These are phyloP conservation scores for Didymellaceae sp. DNA, from an alignment of 2,329 filamentous ascomycete genomes.

Conservation along the genomic window DNA sequence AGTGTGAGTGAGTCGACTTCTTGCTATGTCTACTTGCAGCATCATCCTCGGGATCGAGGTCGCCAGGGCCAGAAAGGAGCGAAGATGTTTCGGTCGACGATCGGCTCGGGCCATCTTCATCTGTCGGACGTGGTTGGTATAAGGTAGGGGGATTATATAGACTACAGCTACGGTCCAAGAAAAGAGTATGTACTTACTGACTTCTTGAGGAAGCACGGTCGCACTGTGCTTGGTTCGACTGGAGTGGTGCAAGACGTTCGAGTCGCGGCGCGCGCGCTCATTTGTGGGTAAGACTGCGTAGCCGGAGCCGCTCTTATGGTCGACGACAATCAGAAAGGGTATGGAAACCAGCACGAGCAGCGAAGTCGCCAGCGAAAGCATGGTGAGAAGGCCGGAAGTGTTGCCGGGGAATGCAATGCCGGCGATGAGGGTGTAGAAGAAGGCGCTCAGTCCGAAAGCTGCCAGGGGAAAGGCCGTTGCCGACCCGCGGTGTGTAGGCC, in stretches of 20 bases:
- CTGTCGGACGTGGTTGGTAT: constrained; percentile 45
- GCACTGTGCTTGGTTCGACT: constrained; percentile 53
- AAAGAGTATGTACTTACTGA: constrained; percentile 63
- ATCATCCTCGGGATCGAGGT: constrained; percentile 55
- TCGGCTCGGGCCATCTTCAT: constrained; percentile 45
- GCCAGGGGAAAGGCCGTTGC: constrained; percentile 93
- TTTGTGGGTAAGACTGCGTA: constrained; percentile 65
- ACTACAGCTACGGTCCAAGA: constrained; percentile 10
- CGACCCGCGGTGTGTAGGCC: constrained; percentile 87
- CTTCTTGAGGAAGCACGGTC: constrained; percentile 57
- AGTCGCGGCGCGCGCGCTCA: constrained; percentile 55
- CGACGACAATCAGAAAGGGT: constrained; percentile 82
- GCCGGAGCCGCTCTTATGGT: constrained; percentile 61
- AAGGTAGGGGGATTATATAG: constrained; percentile 28
- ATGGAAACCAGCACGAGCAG: constrained; percentile 76
- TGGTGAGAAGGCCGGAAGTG: constrained; percentile 78
- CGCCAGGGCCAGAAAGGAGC: constrained; percentile 72
- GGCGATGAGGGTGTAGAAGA: constrained; percentile 89
- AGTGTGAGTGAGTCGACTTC: constrained; percentile 76
- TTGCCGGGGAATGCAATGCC: constrained; percentile 81
- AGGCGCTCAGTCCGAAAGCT: constrained; percentile 91
- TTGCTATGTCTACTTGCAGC: constrained; percentile 56
- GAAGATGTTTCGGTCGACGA: constrained; percentile 79
- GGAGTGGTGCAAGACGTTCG: constrained; percentile 55
- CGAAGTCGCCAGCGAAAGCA: constrained; percentile 82